phyloP scores from a whole-genome alignment of 2,329 filamentous ascomycete species.

The Cytospora leucostoma region DNA sequence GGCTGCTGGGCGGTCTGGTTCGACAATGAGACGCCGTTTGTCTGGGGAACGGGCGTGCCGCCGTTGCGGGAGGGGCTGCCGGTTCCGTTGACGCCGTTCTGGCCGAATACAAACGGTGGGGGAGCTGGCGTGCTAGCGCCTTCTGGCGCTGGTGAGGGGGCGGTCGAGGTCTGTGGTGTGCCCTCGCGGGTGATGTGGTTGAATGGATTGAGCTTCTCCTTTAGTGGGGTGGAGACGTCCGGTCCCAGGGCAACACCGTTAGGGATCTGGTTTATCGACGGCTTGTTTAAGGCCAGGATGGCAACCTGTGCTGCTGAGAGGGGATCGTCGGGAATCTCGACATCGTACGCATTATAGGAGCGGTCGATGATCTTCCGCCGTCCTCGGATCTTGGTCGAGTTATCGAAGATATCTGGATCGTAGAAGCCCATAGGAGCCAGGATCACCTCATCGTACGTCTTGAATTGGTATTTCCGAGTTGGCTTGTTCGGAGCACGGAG shows the following conservation, averaged over 20 bases:
- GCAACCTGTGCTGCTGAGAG: conserved; percentile 79
- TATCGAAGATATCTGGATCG: conserved; percentile 84
- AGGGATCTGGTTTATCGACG: conserved; percentile 48
- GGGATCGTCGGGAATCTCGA: conserved; percentile 84
- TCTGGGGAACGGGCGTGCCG: conserved; percentile 45
- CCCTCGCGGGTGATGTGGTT: conserved; percentile 70
- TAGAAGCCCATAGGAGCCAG: conserved; percentile 96
- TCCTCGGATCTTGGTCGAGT: conserved; percentile 74
- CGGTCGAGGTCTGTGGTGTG: conserved; percentile 82
- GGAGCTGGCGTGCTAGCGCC: conserved; percentile 67
- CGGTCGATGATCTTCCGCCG: conserved; percentile 80
- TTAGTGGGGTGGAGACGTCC: conserved; percentile 60
- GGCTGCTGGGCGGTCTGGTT: conserved; percentile 34
- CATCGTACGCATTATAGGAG: conserved; percentile 92
- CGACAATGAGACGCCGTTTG: conserved; percentile 43
- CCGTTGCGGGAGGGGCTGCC: conserved; percentile 57
- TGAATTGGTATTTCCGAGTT: conserved; percentile 92
- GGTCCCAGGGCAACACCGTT: conserved; percentile 45
- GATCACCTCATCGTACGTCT: conserved; percentile 94
- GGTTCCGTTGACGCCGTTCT: conserved; percentile 45
- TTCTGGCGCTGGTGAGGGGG: conserved; percentile 85
- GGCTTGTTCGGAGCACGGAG: conserved; percentile 84
- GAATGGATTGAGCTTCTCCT: conserved; percentile 66
- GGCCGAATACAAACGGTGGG: conserved; percentile 58
- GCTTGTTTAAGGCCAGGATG: conserved; percentile 61